A percentile compares a stretch with the other conserved stretches of the same genome.
These are phyloP conservation scores for Elsinoe necatrix DNA, from an alignment of 2,329 filamentous ascomycete species.

Conservation along the genomic window DNA sequence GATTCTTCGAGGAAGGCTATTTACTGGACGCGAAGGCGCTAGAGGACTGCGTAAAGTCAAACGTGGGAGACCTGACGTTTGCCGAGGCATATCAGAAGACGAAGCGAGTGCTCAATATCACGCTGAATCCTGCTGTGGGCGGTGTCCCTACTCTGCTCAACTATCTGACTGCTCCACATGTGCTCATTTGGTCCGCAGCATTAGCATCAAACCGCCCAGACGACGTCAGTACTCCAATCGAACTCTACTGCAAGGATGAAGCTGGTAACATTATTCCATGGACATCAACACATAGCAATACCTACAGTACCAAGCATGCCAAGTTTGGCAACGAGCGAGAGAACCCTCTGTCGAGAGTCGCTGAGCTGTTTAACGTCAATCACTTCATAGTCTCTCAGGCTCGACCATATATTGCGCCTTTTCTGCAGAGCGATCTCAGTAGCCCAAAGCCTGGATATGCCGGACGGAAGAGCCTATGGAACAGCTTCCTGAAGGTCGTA, in stretches of 20 bases:
- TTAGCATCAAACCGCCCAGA: conserved; percentile 64
- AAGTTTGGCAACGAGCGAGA: conserved; percentile 57
- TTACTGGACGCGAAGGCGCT: conserved; percentile 75
- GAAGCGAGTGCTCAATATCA: conserved; percentile 84
- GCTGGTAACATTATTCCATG: conserved; percentile 66
- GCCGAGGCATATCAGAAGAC: conserved; percentile 83
- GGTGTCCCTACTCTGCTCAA: conserved; percentile 81
- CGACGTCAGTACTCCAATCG: conserved; percentile 56
- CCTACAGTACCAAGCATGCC: conserved; percentile 60
- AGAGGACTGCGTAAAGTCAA: conserved; percentile 73
- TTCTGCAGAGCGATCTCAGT: conserved; percentile 72
- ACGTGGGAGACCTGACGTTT: conserved; percentile 84
- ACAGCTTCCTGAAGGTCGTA: conserved; percentile 39
- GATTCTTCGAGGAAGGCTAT: conserved; percentile 69
- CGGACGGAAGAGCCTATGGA: conserved; percentile 50
- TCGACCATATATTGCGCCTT: conserved; percentile 78
- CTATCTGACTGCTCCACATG: conserved; percentile 86
- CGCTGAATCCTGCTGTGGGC: conserved; percentile 64
- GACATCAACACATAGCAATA: conserved; percentile 52
- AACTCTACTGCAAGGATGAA: conserved; percentile 70
- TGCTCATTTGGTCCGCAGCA: conserved; percentile 74
- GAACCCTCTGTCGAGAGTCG: conserved; percentile 60
- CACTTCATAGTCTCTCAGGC: conserved; percentile 94
- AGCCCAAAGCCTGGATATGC: conserved; percentile 55
- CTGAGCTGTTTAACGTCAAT: conserved; percentile 84